Evolutionary conservation across 2,329 filamentous ascomycete species (phyloP).

Genomic region (Penicillium rolfsii): DNA sequence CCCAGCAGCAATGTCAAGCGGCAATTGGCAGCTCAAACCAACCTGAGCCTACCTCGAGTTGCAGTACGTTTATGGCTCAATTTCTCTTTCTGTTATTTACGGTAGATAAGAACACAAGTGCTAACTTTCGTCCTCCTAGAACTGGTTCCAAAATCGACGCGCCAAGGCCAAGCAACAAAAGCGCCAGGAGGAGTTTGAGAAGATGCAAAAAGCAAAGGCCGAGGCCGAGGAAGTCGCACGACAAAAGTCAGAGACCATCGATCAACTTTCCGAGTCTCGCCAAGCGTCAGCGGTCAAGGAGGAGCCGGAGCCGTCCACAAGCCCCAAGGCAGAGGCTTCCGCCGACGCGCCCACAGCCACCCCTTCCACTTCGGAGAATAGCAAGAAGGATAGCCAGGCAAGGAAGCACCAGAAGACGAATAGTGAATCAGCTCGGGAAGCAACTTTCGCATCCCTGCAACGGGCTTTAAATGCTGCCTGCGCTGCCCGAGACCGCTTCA

Average conservation of each 20-base stretch:
- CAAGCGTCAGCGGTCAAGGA: conserved; percentile 27
- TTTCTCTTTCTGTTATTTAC: not conserved
- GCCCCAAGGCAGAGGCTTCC: conserved; percentile 34
- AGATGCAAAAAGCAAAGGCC: conserved; percentile 46
- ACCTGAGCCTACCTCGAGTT: conserved; percentile 53
- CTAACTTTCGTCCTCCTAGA: conserved; percentile 39
- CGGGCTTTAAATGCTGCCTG: conserved; percentile 48
- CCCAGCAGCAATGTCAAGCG: conserved; percentile 55
- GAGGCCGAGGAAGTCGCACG: conserved; percentile 43
- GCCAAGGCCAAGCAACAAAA: conserved; percentile 58
- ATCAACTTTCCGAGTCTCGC: conserved; percentile 30
- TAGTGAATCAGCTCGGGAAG: conserved; percentile 45
- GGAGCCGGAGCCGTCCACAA: conserved; percentile 31
- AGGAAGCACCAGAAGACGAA: conserved; percentile 43
- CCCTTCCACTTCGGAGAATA: conserved; percentile 25
- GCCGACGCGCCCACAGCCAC: conserved; percentile 18
- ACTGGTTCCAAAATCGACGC: conserved; percentile 58
- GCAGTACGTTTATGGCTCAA: conserved; percentile 45
- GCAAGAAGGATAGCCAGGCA: conserved; percentile 26
- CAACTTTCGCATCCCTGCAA: conserved; percentile 50
- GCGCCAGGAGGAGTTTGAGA: conserved; percentile 54
- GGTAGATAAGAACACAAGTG: not conserved
- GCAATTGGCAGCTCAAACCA: conserved; percentile 53
- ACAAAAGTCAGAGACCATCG: conserved; percentile 34
- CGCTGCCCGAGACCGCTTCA: conserved; percentile 42